Percentiles rank a stretch among this genome's conserved stretches.
These are phyloP conservation scores for Heracleum sosnowskyi DNA, from an alignment of 129 eudicot species.

Conservation along the genomic window DNA sequence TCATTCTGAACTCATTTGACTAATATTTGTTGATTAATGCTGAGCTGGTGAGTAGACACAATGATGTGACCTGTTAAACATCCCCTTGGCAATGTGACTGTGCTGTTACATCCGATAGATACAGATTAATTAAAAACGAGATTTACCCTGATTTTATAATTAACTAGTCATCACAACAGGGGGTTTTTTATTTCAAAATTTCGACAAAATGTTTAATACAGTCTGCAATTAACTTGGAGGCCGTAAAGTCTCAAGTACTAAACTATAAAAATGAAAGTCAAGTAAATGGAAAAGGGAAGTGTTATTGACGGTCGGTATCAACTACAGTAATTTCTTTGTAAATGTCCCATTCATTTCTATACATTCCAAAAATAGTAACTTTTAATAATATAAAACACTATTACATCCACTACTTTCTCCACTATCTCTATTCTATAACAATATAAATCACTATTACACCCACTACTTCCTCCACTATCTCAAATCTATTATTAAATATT, in stretches of 20 bases:
- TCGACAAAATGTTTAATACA: neutral
- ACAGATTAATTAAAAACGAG: neutral
- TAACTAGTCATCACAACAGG: neutral
- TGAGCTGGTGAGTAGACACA: neutral
- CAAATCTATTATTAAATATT: too few relatives aligned
- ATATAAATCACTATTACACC: too few relatives aligned
- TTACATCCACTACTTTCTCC: too few relatives aligned
- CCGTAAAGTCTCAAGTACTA: too few relatives aligned
- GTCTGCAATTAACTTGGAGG: neutral
- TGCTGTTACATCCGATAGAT: neutral
- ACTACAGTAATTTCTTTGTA: too few relatives aligned
- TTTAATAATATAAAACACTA: too few relatives aligned
- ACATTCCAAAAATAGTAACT: too few relatives aligned
- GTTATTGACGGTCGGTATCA: neutral
- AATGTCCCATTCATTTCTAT: too few relatives aligned
- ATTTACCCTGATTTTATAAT: neutral
- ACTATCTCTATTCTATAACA: too few relatives aligned
- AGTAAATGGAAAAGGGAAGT: neutral
- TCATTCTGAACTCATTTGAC: neutral
- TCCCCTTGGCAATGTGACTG: neutral
- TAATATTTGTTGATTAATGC: neutral
- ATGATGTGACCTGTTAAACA: neutral
- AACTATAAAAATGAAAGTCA: neutral
- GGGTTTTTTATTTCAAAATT: too few relatives aligned
- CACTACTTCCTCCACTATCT: too few relatives aligned